Evolutionary conservation across 1,139 yeast genomes (phyloP), one percentile per base, ranked within the genome.

Genomic region (Hanseniaspora sp.): DNA sequence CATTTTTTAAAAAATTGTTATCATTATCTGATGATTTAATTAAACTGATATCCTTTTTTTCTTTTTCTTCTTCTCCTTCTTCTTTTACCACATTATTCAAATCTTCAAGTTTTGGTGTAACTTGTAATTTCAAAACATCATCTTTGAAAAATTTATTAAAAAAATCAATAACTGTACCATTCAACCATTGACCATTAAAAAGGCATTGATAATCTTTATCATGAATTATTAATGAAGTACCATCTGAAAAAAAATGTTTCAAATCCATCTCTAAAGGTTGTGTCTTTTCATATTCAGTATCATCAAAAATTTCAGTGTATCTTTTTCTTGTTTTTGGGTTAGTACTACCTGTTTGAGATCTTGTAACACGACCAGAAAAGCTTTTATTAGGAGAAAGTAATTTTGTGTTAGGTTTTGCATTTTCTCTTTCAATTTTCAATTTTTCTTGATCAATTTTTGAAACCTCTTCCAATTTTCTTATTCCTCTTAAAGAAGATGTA

Each of bases 121-220:
- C 17, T 39, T 23, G 30, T 18, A 31, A 30, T 7, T 15, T 17
- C 8, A 43, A 30, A 15, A 15, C 13, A 12, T 43, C 46, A 43
- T 43, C 81, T 7, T 74, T 67, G 59, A 76, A 78, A 63, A 75
- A 82, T 56, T 77, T 78, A 30, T 82, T 71, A 62, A 83, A 83
- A 63, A 84, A 84, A 63, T 84, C 94, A 49, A 84, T 79, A 45
- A 84, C 71, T 0, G 81, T 74, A 61, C 84, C 94, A 64, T 84
- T 84, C 35, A 84, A 77, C 94, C 94, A 84, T 58, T 81, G 82
- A 54, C 79, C 78, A 59, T 80, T 78, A 63, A 80, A 80, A 7
- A 84, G 70, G 41, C 90, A 82, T 59, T 76, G 76, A 65, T 81
- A 84, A 64, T 84, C 94, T 33, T 77, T 71, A 58, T 75, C 74